phyloP scores from a whole-genome alignment of 179 eudicot species.

The Sideroxylon spinosum region DNA sequence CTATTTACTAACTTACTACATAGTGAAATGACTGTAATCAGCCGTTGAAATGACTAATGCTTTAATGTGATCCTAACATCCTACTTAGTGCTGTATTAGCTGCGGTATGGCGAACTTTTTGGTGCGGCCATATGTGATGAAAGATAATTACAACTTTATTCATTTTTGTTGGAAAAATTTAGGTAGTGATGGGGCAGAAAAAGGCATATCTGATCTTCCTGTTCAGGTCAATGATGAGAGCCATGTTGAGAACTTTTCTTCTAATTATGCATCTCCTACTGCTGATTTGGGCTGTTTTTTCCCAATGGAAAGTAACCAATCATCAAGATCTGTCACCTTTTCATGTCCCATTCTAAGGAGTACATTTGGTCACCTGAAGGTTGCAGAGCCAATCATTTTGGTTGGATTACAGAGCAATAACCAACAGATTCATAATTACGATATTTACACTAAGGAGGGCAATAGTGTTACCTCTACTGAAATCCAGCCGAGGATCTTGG shows the following conservation, averaged over 20 bases:
- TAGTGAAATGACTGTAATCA: background rate
- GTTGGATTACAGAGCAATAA: conserved; percentile 18
- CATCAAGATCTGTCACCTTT: conserved; percentile 15
- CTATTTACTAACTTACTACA: conserved; percentile 2
- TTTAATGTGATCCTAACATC: background rate
- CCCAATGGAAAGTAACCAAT: conserved; percentile 16
- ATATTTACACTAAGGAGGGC: conserved; percentile 18
- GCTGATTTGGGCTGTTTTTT: conserved; percentile 30
- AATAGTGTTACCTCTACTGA: conserved; percentile 15
- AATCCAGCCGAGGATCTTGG: conserved; percentile 21
- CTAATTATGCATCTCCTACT: conserved; percentile 26
- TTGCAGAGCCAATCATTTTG: conserved; percentile 14
- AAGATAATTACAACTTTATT: background rate
- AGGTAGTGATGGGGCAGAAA: conserved; percentile 21
- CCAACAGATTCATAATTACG: conserved; percentile 15
- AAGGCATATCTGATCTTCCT: conserved; percentile 25
- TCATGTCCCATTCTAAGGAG: conserved; percentile 37
- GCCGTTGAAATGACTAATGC: background rate
- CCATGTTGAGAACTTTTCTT: conserved; percentile 31
- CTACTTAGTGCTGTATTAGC: background rate
- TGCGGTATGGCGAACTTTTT: conserved; percentile 4
- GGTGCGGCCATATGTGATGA: background rate
- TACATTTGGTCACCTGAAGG: conserved; percentile 37
- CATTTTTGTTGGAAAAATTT: conserved; percentile 7
- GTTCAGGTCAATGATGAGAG: conserved; percentile 18